Evolutionary conservation across 768 basidiomycete genomes (phyloP).

Genomic region (Lentinula edodes): DNA sequence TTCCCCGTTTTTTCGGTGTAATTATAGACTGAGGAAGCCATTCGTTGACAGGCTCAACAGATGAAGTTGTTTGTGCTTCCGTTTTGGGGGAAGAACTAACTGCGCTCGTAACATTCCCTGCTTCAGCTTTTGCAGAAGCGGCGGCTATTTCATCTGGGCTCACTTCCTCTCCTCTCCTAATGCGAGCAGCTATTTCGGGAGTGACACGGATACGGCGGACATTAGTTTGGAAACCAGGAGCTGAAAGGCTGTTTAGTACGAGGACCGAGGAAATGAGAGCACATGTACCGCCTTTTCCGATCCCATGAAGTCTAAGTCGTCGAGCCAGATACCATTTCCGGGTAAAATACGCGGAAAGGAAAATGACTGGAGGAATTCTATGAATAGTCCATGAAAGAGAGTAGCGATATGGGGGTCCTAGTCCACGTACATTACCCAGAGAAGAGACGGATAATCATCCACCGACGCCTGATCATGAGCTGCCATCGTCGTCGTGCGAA

Average conservation of each 20-base stretch:
- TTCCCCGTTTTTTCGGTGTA: slow-evolving; percentile 35
- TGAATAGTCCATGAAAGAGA: background rate
- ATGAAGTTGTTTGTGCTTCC: background rate
- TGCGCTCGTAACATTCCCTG: slow-evolving; percentile 15
- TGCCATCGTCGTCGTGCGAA: no score
- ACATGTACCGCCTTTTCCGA: slow-evolving; percentile 49
- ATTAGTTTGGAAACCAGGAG: slow-evolving; percentile 51
- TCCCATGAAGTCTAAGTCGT: slow-evolving; percentile 39
- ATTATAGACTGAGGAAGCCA: slow-evolving; percentile 47
- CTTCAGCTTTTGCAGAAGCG: slow-evolving; percentile 36
- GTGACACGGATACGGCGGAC: slow-evolving; percentile 45
- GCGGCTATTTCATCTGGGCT: slow-evolving; percentile 47
- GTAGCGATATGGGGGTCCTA: background rate
- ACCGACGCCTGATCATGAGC: background rate
- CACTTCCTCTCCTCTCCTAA: slow-evolving; percentile 47
- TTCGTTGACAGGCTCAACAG: slow-evolving; percentile 32
- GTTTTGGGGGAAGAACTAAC: background rate
- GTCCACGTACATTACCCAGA: slow-evolving; percentile 40
- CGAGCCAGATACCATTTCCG: slow-evolving; percentile 48
- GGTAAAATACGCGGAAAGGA: slow-evolving; percentile 39
- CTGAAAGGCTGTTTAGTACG: slow-evolving; percentile 10
- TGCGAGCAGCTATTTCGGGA: slow-evolving; percentile 49
- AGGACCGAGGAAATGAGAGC: no score
- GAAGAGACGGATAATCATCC: slow-evolving; percentile 32
- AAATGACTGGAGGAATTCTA: slow-evolving; percentile 39